Evolutionary conservation across 2,329 filamentous ascomycete genomes (phyloP), one percentile per base, ranked within the genome.

Genomic region (Colletotrichum ledebouriae): DNA sequence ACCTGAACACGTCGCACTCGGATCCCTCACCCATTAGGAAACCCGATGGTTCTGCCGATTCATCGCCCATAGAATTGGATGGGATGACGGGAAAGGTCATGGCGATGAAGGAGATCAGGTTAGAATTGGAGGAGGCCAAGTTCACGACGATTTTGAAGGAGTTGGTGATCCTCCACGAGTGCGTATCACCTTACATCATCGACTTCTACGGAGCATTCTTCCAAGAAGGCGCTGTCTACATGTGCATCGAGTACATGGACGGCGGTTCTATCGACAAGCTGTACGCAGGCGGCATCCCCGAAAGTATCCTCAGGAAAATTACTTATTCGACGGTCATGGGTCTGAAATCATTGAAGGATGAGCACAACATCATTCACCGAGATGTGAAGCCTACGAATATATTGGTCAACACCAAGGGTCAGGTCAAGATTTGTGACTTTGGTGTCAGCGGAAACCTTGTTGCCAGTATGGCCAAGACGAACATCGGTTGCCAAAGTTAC

Each of bases 311-410:
- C 59, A 89, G 90, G 62, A 98, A 98, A 78, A 96, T 99, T 71
- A 94, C 95, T 0, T 88, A 96, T 71, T 91, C 92, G 20, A 98
- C 96, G 0, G 89, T 96, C 6, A 93, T 94, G 86, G 96, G 96
- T 0, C 84, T 99, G 70, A 98, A 97, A 82, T 90, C 91, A 20
- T 82, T 99, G 69, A 99, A 99, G 79, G 96, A 99, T 71, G 94
- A 98, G 70, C 96, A 99, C 83, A 98, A 97, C 81, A 99, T 99
- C 80, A 99, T 99, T 72, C 96, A 99, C 78, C 91, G 96, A 72
- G 96, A 99, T 76, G 96, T 99, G 72, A 99, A 99, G 79, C 96
- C 96, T 2, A 99, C 96, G n/a, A 99, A 99, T 75, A 98, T 99
- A 68, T 85, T 99, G 1, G 89, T 94, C 78, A 99, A 98, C 79